phyloP scores from a whole-genome alignment of 192 early-diverging fungal genomes.

The Mortierella hygrophila region DNA sequence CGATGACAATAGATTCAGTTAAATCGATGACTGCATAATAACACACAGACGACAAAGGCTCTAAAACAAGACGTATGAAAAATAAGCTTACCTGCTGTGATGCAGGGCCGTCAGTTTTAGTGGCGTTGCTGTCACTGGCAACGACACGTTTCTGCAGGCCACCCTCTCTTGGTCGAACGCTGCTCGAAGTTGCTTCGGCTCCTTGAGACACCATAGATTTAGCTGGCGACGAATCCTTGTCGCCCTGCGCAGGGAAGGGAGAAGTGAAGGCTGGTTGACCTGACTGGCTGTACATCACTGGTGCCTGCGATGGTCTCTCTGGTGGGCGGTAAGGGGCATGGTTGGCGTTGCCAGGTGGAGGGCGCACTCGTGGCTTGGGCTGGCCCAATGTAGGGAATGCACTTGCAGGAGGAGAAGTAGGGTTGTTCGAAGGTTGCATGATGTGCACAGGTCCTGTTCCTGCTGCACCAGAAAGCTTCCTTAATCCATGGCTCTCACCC shows the following conservation, averaged over 20 bases:
- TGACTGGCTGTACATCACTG: slow-evolving; percentile 51
- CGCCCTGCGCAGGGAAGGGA: slow-evolving; percentile 28
- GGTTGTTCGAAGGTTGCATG: slow-evolving; percentile 37
- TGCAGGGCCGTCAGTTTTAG: not conserved
- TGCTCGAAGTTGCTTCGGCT: slow-evolving; percentile 35
- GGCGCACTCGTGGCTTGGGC: slow-evolving; percentile 31
- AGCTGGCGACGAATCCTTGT: slow-evolving; percentile 3
- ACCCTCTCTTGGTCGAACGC: slow-evolving; percentile 37
- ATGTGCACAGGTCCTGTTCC: slow-evolving; percentile 30
- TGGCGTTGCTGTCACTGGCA: slow-evolving; percentile 23
- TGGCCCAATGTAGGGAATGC: slow-evolving; percentile 34
- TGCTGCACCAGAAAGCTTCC: slow-evolving; percentile 16
- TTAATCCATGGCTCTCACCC: not conserved
- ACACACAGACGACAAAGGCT: not conserved
- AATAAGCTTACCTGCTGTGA: slow-evolving; percentile 3
- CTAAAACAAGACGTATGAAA: not conserved
- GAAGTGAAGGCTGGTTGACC: slow-evolving; percentile 43
- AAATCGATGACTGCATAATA: not conserved
- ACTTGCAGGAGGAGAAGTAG: slow-evolving; percentile 45
- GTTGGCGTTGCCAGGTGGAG: slow-evolving; percentile 41
- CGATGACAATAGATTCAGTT: not conserved
- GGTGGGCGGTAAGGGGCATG: slow-evolving; percentile 46
- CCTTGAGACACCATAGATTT: slow-evolving; percentile 32
- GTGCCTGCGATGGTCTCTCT: slow-evolving; percentile 52
- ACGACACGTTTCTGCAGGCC: slow-evolving; percentile 37